Percentiles rank a stretch among this genome's conserved stretches.
phyloP scores from a whole-genome alignment of 805 yeast genomes.

The Jamesozyma hellenica region DNA sequence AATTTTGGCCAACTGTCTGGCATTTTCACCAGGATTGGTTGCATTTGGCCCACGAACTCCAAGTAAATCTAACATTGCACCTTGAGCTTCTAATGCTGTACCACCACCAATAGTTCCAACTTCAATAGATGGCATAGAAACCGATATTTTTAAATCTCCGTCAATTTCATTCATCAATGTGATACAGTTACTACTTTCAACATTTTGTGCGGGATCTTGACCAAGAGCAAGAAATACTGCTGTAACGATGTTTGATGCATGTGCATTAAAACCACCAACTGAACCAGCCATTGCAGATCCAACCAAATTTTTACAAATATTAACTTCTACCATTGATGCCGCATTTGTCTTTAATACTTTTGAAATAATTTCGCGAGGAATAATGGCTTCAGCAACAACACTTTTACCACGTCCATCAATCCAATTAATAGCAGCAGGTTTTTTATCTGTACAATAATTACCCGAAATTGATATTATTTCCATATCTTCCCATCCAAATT shows the following conservation, averaged over 20 bases:
- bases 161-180: conserved; percentile 79
- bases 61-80: conserved; percentile 86
- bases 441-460: conserved; percentile 94
- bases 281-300: conserved; percentile 99
- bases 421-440: conserved; percentile 98
- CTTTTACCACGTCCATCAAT: conserved; percentile 98
- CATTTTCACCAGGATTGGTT: conserved; percentile 86
- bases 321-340: conserved; percentile 81
- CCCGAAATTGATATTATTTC: conserved; percentile 86
- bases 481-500: conserved; percentile 93
- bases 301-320: conserved; percentile 77
- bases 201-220: conserved; percentile 99
- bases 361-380: conserved; percentile 72
- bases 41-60: conserved; percentile 97
- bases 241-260: conserved; percentile 92
- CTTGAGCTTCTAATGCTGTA: conserved; percentile 93
- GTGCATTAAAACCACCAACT: conserved; percentile 97
- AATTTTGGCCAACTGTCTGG: conserved; percentile 83
- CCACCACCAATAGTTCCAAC: conserved; percentile 99
- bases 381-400: conserved; percentile 89
- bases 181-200: conserved; percentile 94
- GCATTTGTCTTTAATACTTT: conserved; percentile 86
- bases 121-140: conserved; percentile 97
- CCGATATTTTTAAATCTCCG: conserved; percentile 83
- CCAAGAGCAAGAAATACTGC: conserved; percentile 93